A percentile compares a stretch with the other conserved stretches of the same genome.
Evolutionary conservation across 208 protist species (phyloP).

Genomic region (Leishmania aethiopica): DNA sequence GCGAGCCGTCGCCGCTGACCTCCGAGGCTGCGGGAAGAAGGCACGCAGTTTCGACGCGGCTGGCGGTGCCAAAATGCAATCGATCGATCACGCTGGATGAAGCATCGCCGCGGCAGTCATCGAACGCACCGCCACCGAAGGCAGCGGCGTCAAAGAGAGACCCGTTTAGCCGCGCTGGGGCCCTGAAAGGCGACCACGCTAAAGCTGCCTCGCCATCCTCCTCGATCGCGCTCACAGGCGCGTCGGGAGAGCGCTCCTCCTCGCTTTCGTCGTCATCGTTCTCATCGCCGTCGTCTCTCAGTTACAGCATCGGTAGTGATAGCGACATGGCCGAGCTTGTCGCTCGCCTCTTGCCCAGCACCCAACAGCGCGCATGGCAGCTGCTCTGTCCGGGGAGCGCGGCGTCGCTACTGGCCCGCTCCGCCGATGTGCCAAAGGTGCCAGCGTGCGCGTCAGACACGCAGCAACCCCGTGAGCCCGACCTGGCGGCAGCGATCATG

Average conservation of each 20-base stretch:
- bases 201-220: not conserved
- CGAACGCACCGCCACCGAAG: not conserved
- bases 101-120: not conserved
- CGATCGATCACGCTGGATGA: not conserved
- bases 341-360: conserved; percentile 5
- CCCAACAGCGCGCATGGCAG: conserved; percentile 1
- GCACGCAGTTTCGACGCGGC: not conserved
- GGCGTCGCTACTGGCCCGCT: not conserved
- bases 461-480: not conserved
- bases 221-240: not conserved
- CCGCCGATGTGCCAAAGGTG: not conserved
- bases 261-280: not conserved
- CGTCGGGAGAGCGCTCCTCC: not conserved
- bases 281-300: not conserved
- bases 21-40: not conserved
- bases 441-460: not conserved
- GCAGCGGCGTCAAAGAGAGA: not conserved
- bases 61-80: not conserved
- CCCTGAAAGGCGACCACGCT: not conserved
- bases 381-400: not conserved
- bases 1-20: not conserved
- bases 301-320: not conserved
- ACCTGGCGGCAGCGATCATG: not conserved
- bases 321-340: conserved; percentile 21
- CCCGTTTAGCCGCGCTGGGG: too few species aligned